Conservation (phyloP, 1,139 yeast genomes). For the Zygosaccharomyces sapae region DNA sequence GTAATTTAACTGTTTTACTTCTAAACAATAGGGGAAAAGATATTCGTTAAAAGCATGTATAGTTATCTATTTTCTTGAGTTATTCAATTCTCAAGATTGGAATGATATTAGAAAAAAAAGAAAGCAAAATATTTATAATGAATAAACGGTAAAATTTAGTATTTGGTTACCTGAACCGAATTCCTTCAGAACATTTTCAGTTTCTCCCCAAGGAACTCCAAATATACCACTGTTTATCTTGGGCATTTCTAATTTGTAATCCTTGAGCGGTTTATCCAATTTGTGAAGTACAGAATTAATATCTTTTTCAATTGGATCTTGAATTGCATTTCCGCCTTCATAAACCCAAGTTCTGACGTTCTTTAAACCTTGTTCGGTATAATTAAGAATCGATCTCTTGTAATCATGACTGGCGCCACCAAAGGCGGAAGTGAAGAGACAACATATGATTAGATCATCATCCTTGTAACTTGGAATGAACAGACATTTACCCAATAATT, state of each 20-base stretch:
- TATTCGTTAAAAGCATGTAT: not conserved
- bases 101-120: not conserved
- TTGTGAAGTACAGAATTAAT: slow-evolving; percentile 1
- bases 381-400: slow-evolving; percentile 18
- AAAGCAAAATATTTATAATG: slow-evolving; percentile 5
- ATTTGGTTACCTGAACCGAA: slow-evolving; percentile 3
- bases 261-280: slow-evolving; percentile 12
- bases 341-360: slow-evolving; percentile 12
- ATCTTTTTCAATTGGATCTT: slow-evolving; percentile 11
- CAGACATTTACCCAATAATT: slow-evolving; percentile 26
- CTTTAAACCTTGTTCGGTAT: slow-evolving; percentile 21
- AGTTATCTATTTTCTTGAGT: not conserved
- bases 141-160: slow-evolving; percentile 7
- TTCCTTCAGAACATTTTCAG: slow-evolving; percentile 47
- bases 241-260: slow-evolving; percentile 54
- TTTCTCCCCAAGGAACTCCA: slow-evolving; percentile 70
- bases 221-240: slow-evolving; percentile 77
- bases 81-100: not conserved
- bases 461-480: slow-evolving; percentile 27
- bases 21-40: not conserved
- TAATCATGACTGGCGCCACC: slow-evolving; percentile 25
- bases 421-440: slow-evolving; percentile 28
- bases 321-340: slow-evolving; percentile 3
- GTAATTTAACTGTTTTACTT: not conserved
- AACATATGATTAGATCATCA: slow-evolving; percentile 23